Conservation (phyloP, 2,329 filamentous ascomycete species). For the Fusarium staphyleae region DNA sequence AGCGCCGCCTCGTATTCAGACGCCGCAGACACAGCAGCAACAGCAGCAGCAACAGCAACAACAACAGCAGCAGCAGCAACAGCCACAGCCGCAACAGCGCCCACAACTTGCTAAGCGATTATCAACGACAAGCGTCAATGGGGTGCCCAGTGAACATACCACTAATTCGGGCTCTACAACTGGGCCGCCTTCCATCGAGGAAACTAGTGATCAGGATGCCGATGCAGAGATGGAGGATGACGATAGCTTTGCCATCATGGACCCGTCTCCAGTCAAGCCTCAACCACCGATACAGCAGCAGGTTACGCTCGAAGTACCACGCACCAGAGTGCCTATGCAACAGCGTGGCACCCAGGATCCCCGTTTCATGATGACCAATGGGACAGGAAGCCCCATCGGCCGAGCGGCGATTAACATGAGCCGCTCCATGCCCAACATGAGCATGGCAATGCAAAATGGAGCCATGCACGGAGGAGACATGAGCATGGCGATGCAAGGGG, state of each 20-base stretch:
- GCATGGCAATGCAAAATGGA: conserved; percentile 50
- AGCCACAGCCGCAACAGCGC: conserved; percentile 15
- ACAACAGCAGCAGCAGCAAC: conserved; percentile 8
- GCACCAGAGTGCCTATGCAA: conserved; percentile 50
- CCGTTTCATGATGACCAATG: conserved; percentile 54
- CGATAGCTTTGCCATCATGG: conserved; percentile 61
- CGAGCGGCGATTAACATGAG: conserved; percentile 51
- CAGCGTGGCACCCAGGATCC: conserved; percentile 45
- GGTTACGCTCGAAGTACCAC: conserved; percentile 53
- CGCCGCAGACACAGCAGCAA: neutral
- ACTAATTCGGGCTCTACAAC: conserved; percentile 45
- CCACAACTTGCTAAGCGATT: conserved; percentile 39
- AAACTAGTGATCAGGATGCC: conserved; percentile 55
- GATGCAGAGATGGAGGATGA: conserved; percentile 66
- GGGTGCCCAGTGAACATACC: conserved; percentile 45
- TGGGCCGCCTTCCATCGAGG: conserved; percentile 52
- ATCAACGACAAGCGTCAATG: conserved; percentile 48
- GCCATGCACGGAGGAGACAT: conserved; percentile 54
- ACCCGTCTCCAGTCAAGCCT: conserved; percentile 49
- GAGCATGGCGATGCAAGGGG: conserved; percentile 54
- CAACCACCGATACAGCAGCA: conserved; percentile 51
- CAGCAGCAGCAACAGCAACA: conserved; percentile 33
- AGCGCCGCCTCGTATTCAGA: conserved; percentile 27
- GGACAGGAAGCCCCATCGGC: conserved; percentile 46
- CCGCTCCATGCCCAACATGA: conserved; percentile 57